phyloP scores from a whole-genome alignment of 768 basidiomycete species.

The Rhodocollybia butyracea region DNA sequence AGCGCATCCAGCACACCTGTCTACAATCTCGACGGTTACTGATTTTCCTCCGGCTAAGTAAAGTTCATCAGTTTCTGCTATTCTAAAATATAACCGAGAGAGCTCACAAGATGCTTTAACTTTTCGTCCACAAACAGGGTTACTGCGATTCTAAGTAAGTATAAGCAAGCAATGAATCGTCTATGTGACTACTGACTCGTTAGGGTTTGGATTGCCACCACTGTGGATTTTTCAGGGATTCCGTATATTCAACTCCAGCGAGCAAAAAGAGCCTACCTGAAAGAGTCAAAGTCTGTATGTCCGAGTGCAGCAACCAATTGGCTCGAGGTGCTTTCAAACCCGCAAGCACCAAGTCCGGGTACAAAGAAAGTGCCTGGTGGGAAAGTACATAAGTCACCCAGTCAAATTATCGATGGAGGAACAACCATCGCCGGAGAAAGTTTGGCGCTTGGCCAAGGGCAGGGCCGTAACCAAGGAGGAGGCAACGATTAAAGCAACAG shows the following conservation, averaged over 20 bases:
- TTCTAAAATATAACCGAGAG: too few relatives aligned
- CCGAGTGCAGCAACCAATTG: constrained; percentile 35
- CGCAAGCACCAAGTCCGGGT: constrained; percentile 40
- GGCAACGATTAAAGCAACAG: too few relatives aligned
- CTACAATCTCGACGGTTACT: neutral
- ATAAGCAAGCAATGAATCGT: neutral
- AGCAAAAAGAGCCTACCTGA: constrained; percentile 23
- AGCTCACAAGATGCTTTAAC: constrained; percentile 32
- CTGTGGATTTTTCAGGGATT: neutral
- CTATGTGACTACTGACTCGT: constrained; percentile 15
- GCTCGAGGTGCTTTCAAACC: constrained; percentile 23
- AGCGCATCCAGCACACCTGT: constrained; percentile 1
- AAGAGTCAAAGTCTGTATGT: constrained; percentile 26
- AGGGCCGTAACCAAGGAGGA: too few relatives aligned
- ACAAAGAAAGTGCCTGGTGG: constrained; percentile 29
- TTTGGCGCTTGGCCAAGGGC: too few relatives aligned
- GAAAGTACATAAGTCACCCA: too few relatives aligned
- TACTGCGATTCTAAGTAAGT: constrained; percentile 12
- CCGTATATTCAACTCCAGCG: neutral
- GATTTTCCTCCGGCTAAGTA: neutral
- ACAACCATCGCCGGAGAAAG: too few relatives aligned
- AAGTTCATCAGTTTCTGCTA: neutral
- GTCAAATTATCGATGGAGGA: too few relatives aligned
- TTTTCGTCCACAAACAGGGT: constrained; percentile 45
- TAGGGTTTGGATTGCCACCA: constrained; percentile 35